Evolutionary conservation across 2,329 filamentous ascomycete species (phyloP).

Genomic region (Alternaria rosae): DNA sequence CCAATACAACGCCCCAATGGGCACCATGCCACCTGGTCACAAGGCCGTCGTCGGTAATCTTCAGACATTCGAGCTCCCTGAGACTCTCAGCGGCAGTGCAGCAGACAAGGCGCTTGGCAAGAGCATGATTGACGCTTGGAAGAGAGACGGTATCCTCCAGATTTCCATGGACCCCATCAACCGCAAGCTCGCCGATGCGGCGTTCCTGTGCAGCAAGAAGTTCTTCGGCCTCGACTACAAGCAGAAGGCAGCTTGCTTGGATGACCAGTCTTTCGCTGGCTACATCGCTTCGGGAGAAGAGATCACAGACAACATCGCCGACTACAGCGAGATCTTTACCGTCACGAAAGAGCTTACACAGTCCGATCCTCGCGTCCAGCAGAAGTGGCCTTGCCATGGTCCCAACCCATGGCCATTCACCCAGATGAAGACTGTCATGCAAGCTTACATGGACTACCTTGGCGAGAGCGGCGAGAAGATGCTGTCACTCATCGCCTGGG

Average conservation of each 20-base stretch:
- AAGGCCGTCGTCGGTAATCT: constrained; percentile 7
- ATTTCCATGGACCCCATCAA: constrained; percentile 19
- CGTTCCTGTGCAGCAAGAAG: constrained; percentile 13
- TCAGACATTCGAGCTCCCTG: constrained; percentile 14
- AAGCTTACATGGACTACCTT: constrained; percentile 53
- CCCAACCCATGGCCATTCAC: constrained; percentile 58
- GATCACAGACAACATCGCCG: constrained; percentile 54
- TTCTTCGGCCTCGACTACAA: constrained; percentile 9
- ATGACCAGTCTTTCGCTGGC: constrained; percentile 57
- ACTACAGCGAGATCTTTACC: constrained; percentile 63
- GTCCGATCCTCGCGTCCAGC: constrained; percentile 51
- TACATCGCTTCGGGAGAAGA: constrained; percentile 60
- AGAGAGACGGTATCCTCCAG: constrained; percentile 12
- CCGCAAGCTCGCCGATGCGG: constrained; percentile 14
- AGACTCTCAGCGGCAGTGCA: constrained; percentile 6
- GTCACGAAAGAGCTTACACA: constrained; percentile 58
- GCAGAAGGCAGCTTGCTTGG: constrained; percentile 55
- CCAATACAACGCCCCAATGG: not conserved
- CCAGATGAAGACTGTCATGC: constrained; percentile 53
- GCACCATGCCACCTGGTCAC: constrained; percentile 11
- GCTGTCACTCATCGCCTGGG: constrained; percentile 57
- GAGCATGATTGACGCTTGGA: constrained; percentile 18
- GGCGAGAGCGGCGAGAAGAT: constrained; percentile 55
- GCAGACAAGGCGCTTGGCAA: constrained; percentile 14
- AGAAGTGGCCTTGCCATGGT: constrained; percentile 60